Percentiles rank a stretch among this genome's conserved stretches.
Conservation (phyloP, 2,329 filamentous ascomycete genomes). For the Myotisia sp. region DNA sequence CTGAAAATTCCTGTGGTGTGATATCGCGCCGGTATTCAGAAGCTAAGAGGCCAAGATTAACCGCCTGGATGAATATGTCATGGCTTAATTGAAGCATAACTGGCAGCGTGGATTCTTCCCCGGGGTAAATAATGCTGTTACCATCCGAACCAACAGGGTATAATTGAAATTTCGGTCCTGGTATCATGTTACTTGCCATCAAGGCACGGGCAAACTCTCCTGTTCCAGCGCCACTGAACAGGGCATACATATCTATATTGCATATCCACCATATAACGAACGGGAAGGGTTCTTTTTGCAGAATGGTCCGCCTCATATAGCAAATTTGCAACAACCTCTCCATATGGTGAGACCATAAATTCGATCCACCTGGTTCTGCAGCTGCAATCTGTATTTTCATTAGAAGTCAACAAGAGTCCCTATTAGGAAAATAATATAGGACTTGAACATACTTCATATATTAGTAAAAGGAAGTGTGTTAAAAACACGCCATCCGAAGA, state of each 20-base stretch:
- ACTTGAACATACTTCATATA: constrained; percentile 38
- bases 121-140: constrained; percentile 24
- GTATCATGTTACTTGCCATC: constrained; percentile 35
- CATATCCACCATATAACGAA: constrained; percentile 42
- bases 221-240: constrained; percentile 38
- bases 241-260: constrained; percentile 42
- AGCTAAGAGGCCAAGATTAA: constrained; percentile 32
- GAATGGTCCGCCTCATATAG: constrained; percentile 33
- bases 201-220: constrained; percentile 38
- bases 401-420: background rate
- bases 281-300: constrained; percentile 33
- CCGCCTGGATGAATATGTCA: constrained; percentile 32
- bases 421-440: background rate
- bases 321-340: constrained; percentile 38
- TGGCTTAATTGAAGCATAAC: constrained; percentile 33
- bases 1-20: constrained; percentile 11
- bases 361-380: constrained; percentile 32
- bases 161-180: constrained; percentile 26
- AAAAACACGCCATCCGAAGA: constrained; percentile 43
- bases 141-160: constrained; percentile 23
- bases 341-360: constrained; percentile 42
- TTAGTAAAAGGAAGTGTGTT: constrained; percentile 42
- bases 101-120: constrained; percentile 26
- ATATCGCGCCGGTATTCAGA: constrained; percentile 27
- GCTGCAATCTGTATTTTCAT: constrained; percentile 27